phyloP scores from a whole-genome alignment of 2,329 filamentous ascomycete species.

The Zymoseptoria brevis region DNA sequence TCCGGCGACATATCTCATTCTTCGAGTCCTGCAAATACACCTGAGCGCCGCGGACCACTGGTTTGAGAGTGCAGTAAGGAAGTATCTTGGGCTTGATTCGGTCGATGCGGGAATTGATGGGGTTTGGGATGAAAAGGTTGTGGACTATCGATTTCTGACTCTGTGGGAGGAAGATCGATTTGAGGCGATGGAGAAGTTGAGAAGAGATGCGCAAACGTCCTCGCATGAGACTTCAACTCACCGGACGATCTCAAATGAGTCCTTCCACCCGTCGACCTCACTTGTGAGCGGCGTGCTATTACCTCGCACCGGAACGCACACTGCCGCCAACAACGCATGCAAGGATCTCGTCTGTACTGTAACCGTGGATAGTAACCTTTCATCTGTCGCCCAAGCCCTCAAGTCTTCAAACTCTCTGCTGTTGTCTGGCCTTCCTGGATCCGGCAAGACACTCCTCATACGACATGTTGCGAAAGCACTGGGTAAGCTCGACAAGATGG shows the following conservation, averaged over 20 bases:
- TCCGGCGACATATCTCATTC: conserved; percentile 68
- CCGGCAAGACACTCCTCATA: conserved; percentile 82
- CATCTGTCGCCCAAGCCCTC: conserved; percentile 59
- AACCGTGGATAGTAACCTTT: conserved; percentile 67
- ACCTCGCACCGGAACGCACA: conserved; percentile 41
- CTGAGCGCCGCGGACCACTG: conserved; percentile 74
- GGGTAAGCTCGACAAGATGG: conserved; percentile 71
- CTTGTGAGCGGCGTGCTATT: conserved; percentile 61
- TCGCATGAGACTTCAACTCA: neutral
- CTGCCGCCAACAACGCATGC: neutral
- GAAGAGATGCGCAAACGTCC: neutral
- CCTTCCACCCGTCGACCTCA: conserved; percentile 40
- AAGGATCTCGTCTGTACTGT: conserved; percentile 57
- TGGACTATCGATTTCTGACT: conserved; percentile 71
- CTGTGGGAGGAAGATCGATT: conserved; percentile 56
- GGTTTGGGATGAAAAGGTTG: conserved; percentile 63
- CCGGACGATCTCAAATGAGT: conserved; percentile 10
- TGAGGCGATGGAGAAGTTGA: conserved; percentile 23
- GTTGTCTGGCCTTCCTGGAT: conserved; percentile 73
- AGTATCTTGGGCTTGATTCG: conserved; percentile 49
- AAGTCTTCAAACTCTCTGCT: conserved; percentile 64
- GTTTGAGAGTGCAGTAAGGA: conserved; percentile 60
- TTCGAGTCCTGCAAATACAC: conserved; percentile 71
- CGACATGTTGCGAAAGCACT: conserved; percentile 74
- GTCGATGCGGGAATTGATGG: conserved; percentile 51